Conservation (phyloP, 192 early-diverging fungal genomes). For the Coemansia guatemalensis region DNA sequence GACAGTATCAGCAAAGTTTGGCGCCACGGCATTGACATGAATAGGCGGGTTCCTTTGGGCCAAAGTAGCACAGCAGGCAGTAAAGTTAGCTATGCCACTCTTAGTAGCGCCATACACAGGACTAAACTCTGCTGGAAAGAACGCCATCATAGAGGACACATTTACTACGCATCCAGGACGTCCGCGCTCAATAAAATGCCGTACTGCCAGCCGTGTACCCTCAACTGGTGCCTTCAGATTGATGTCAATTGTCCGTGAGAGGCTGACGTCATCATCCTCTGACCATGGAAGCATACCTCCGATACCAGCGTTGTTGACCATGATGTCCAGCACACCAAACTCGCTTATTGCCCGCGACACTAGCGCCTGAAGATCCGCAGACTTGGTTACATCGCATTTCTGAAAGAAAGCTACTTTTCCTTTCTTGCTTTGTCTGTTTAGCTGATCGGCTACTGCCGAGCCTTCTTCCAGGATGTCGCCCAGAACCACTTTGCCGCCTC, state of each 20-base stretch:
- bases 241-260: slow-evolving; percentile 64
- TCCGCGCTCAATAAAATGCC: too few species aligned
- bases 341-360: too few species aligned
- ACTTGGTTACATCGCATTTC: slow-evolving; percentile 55
- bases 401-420: slow-evolving; percentile 42
- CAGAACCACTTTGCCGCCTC: slow-evolving; percentile 65
- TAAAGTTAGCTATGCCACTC: too few species aligned
- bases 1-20: slow-evolving; percentile 55
- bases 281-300: slow-evolving; percentile 47
- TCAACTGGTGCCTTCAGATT: slow-evolving; percentile 74
- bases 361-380: slow-evolving; percentile 30
- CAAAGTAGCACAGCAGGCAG: too few species aligned
- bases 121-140: slow-evolving; percentile 54
- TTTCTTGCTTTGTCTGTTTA: too few species aligned
- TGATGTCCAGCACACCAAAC: too few species aligned
- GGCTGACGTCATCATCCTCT: slow-evolving; percentile 46
- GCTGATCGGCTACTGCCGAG: too few species aligned
- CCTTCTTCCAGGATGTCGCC: too few species aligned
- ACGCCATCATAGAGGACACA: slow-evolving; percentile 72
- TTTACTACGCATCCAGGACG: slow-evolving; percentile 70
- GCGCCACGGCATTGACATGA: too few species aligned
- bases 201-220: slow-evolving; percentile 70
- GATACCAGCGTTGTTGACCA: too few species aligned
- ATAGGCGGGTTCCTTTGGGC: too few species aligned
- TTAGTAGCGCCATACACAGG: slow-evolving; percentile 79